Conservation (phyloP, 225 moss, liverwort and hornwort species). For the Marchantia polymorpha region DNA sequence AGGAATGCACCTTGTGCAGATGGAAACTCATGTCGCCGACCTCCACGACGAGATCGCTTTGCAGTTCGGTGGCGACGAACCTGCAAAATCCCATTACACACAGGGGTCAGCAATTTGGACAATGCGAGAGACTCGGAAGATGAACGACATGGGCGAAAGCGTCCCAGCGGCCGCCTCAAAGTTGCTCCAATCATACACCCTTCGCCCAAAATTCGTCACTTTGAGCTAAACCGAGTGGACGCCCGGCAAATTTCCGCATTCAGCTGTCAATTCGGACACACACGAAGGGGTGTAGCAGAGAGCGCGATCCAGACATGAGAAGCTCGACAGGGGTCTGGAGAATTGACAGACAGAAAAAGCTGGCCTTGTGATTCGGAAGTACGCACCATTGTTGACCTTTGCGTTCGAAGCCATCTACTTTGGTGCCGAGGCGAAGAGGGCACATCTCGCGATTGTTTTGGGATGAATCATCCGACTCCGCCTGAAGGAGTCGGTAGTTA, state of each 20-base stretch:
- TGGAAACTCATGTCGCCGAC: conserved; percentile 74
- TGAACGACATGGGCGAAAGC: background rate
- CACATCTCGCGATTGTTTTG: conserved; percentile 27
- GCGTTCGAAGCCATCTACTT: conserved; percentile 48
- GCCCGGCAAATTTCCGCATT: background rate
- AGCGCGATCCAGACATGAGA: background rate
- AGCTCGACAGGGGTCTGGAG: background rate
- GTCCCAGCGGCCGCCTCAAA: too few relatives aligned
- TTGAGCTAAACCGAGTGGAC: background rate
- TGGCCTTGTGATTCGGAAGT: background rate
- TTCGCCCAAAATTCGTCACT: background rate
- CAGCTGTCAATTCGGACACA: background rate
- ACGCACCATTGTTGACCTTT: conserved; percentile 47
- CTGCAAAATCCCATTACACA: conserved; percentile 21
- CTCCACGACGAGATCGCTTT: conserved; percentile 75
- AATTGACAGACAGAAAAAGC: background rate
- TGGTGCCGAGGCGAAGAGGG: conserved; percentile 35
- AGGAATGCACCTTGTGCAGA: conserved; percentile 66
- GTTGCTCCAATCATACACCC: too few relatives aligned
- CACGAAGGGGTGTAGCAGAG: background rate
- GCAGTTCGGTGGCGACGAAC: conserved; percentile 51
- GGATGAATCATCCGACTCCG: conserved; percentile 22
- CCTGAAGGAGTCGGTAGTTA: conserved; percentile 25
- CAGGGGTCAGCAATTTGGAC: background rate
- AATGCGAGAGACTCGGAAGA: background rate